Evolutionary conservation across 306 rosid species (phyloP), one percentile per base, ranked within the genome.

Genomic region (Fagus crenata): DNA sequence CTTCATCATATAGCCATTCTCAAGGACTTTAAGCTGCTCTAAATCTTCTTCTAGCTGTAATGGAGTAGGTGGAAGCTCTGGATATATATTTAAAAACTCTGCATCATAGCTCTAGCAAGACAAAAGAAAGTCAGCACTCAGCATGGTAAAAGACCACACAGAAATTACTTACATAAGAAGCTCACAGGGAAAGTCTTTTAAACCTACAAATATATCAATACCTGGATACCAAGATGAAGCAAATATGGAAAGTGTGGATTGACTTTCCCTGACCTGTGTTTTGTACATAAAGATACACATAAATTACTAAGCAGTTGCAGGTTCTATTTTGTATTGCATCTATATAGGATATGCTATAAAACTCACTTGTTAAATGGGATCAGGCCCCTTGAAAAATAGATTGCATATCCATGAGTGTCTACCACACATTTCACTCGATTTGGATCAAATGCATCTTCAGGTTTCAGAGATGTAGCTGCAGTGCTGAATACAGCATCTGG

Each of bases 401-500:
- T 89, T 67, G 97, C 97, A 74, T 90, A 90, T 63, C 97, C 99
- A 72, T 11, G 77, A 75, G 87, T 86, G 70, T 92, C 93, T 63
- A 90, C 79, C 51, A 95, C 93, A 63, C 99, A 95, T 84, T 95
- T 92, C 82, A 95, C 99, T 61, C 97, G 90, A 79, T 92, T 95
- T 43, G 96, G 90, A 81, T 95, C 97, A 53, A 68, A 78, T 35
- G 96, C 96, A 80, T 95, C 93, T 87, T 89, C 97, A 28, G 92
- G 89, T 80, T 89, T 89, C 81, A 95, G 84, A 69, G 97, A 81
- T 2, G 97, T 90, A 83, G 90, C 97, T 15, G 99, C 97, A 55
- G 99, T 95, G 85, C 99, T 92, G 82, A 92, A 95, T 76, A 95
- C 99, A 73, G 99, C 97, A 87, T 95, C 97, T 40, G 99, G 99